Conservation (phyloP, 2,329 filamentous ascomycete genomes). For the Epichloe gansuensis region DNA sequence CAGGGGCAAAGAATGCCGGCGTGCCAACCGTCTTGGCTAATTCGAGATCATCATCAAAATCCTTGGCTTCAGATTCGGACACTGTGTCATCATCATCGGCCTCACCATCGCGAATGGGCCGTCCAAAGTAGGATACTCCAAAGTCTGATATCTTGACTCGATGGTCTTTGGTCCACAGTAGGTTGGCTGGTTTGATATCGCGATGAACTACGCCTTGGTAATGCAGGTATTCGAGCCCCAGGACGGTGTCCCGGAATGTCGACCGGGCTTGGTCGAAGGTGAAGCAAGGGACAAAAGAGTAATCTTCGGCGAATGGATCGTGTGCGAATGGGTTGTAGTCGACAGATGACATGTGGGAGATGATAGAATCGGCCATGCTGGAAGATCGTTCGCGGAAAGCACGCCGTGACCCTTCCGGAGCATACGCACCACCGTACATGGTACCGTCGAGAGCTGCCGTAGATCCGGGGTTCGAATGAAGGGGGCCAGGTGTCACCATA, state of each 20-base stretch:
- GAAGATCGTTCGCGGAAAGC: slow-evolving; percentile 55
- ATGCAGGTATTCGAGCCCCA: slow-evolving; percentile 87
- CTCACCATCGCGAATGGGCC: slow-evolving; percentile 72
- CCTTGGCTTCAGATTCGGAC: slow-evolving; percentile 70
- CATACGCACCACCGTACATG: slow-evolving; percentile 64
- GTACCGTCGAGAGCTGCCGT: slow-evolving; percentile 57
- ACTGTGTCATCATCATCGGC: slow-evolving; percentile 61
- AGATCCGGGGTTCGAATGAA: slow-evolving; percentile 38
- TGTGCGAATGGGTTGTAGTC: slow-evolving; percentile 45
- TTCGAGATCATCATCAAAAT: slow-evolving; percentile 86
- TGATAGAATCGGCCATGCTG: slow-evolving; percentile 67
- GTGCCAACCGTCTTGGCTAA: slow-evolving; percentile 97
- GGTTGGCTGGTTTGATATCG: slow-evolving; percentile 80
- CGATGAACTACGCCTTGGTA: slow-evolving; percentile 76
- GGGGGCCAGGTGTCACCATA: slow-evolving; percentile 38
- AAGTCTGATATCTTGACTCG: slow-evolving; percentile 98
- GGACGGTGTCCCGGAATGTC: slow-evolving; percentile 82
- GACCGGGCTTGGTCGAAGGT: slow-evolving; percentile 71
- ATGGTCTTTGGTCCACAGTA: slow-evolving; percentile 73
- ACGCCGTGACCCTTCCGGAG: slow-evolving; percentile 45
- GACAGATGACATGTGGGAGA: slow-evolving; percentile 55
- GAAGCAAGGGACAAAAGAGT: slow-evolving; percentile 86
- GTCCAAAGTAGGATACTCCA: slow-evolving; percentile 92
- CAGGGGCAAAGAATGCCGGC: slow-evolving; percentile 92
- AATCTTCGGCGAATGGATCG: slow-evolving; percentile 68